Evolutionary conservation across 2,329 filamentous ascomycete genomes (phyloP).

Genomic region (Aspergillus vadensis): DNA sequence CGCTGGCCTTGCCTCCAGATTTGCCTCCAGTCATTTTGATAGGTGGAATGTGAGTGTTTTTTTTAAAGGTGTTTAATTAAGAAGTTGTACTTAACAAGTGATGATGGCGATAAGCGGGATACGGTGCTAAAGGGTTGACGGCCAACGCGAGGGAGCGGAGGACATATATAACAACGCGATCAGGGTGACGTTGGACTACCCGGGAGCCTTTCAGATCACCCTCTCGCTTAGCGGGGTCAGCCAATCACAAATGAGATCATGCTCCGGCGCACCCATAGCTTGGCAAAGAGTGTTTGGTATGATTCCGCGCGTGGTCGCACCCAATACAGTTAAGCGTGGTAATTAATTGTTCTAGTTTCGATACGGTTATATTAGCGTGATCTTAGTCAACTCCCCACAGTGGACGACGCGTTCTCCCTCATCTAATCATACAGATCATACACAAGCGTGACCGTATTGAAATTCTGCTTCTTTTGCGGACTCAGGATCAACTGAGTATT

Average conservation of each 20-base stretch:
- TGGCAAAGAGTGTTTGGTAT: conserved; percentile 17
- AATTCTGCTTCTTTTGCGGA: conserved; percentile 48
- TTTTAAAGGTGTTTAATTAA: conserved; percentile 18
- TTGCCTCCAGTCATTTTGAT: conserved; percentile 99
- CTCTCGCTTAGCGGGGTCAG: conserved; percentile 43
- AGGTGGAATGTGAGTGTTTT: conserved; percentile 23
- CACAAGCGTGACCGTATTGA: conserved; percentile 44
- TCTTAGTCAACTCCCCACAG: conserved; percentile 6
- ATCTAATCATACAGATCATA: conserved; percentile 53
- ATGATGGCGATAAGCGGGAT: conserved; percentile 19
- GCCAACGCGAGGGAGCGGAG: conserved; percentile 37
- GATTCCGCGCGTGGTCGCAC: conserved; percentile 20
- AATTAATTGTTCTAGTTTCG: conserved; percentile 23
- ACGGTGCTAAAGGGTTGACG: conserved; percentile 33
- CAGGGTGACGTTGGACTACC: conserved; percentile 46
- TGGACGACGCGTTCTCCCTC: conserved; percentile 25
- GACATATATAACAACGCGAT: conserved; percentile 48
- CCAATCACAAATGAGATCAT: conserved; percentile 47
- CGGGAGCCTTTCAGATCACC: conserved; percentile 50
- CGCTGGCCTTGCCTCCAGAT: conserved; percentile 99
- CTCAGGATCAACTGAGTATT: conserved; percentile 49
- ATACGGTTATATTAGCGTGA: conserved; percentile 28
- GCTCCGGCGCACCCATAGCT: conserved; percentile 19
- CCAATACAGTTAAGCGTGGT: conserved; percentile 33
- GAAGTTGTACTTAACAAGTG: background rate